Evolutionary conservation across 148 eudicot genomes (phyloP).

Genomic region (Rhododendron simsii): DNA sequence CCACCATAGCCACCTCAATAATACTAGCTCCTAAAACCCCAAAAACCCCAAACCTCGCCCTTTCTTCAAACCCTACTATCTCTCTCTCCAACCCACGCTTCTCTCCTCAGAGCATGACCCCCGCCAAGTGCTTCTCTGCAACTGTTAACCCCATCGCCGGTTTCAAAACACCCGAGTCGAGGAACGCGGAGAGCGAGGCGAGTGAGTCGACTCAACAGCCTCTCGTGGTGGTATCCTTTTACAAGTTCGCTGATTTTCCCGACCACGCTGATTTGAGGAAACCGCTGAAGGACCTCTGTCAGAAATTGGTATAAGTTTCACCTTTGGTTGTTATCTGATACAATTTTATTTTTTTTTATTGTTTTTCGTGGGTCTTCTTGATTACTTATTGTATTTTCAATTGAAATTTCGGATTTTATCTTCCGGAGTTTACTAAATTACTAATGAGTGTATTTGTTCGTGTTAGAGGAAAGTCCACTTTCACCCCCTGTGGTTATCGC

Average conservation of each 20-base stretch:
- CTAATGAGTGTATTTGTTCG: neutral
- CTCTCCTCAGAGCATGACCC: slow-evolving; percentile 14
- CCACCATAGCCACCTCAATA: slow-evolving; percentile 28
- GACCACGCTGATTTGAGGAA: slow-evolving; percentile 64
- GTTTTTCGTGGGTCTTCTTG: neutral
- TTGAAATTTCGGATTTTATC: neutral
- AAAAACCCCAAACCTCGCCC: slow-evolving; percentile 17
- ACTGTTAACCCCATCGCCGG: slow-evolving; percentile 15
- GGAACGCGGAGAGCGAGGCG: neutral
- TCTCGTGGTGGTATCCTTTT: slow-evolving; percentile 84
- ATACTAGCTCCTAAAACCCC: slow-evolving; percentile 15
- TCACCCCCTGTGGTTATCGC: too few relatives aligned
- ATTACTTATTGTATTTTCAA: neutral
- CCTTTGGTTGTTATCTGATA: neutral
- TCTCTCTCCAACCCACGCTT: slow-evolving; percentile 17
- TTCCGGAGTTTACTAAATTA: neutral
- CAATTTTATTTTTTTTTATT: too few relatives aligned
- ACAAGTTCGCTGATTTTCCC: slow-evolving; percentile 85
- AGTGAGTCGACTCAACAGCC: slow-evolving; percentile 15
- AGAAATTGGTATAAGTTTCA: slow-evolving; percentile 48
- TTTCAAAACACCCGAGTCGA: slow-evolving; percentile 3
- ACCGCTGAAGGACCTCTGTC: slow-evolving; percentile 73
- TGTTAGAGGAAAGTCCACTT: too few relatives aligned
- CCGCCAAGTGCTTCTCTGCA: slow-evolving; percentile 23
- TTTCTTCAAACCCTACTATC: slow-evolving; percentile 14